These are phyloP conservation scores for Fusarium sp. DNA, from an alignment of 2,329 filamentous ascomycete genomes.

Conservation along the genomic window DNA sequence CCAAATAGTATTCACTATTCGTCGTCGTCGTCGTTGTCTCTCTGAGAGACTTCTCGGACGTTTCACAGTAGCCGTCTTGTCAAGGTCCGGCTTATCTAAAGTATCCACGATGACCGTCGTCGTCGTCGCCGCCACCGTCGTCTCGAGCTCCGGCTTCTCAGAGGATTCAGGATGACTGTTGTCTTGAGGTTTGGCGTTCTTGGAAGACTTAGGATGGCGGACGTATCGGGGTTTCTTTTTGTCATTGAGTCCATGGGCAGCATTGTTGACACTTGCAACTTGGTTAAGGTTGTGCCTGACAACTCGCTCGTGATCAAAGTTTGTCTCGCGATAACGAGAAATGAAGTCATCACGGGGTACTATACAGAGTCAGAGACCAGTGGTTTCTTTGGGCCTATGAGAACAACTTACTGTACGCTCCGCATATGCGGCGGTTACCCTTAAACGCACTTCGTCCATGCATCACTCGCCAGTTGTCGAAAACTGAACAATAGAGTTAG, in stretches of 20 bases:
- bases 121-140: too few relatives aligned
- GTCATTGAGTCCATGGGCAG: background rate
- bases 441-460: slow-evolving; percentile 88
- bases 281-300: slow-evolving; percentile 51
- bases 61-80: background rate
- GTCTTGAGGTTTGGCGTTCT: background rate
- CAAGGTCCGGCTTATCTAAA: background rate
- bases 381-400: background rate
- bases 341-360: slow-evolving; percentile 85
- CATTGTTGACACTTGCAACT: background rate
- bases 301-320: slow-evolving; percentile 63
- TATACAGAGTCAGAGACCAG: slow-evolving; percentile 48
- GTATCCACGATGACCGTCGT: background rate
- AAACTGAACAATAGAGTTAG: slow-evolving; percentile 66
- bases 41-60: background rate
- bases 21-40: background rate
- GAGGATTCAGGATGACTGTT: background rate
- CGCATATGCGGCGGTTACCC: slow-evolving; percentile 87
- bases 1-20: background rate
- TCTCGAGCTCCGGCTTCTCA: background rate
- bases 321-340: slow-evolving; percentile 79
- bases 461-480: slow-evolving; percentile 95
- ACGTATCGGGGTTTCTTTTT: background rate
- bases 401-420: slow-evolving; percentile 80
- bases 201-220: background rate